A percentile compares a stretch with the other conserved stretches of the same genome.
These are phyloP conservation scores for Pseudozyma sp. DNA, from an alignment of 1,284 basidiomycete genomes.

Conservation along the genomic window DNA sequence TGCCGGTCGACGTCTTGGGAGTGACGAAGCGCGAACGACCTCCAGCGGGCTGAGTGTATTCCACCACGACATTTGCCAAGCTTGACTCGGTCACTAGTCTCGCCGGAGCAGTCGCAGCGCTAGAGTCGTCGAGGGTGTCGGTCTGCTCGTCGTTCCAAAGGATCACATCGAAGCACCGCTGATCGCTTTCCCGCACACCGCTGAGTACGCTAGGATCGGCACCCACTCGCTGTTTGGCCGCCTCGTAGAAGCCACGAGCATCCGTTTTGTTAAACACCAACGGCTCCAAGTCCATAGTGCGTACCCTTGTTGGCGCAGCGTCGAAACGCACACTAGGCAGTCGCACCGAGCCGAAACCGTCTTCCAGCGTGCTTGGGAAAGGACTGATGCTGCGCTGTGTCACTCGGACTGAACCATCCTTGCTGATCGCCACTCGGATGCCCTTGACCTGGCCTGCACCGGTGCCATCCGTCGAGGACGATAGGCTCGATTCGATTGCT, in stretches of 20 bases:
- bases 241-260: conserved; percentile 48
- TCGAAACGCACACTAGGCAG: conserved; percentile 39
- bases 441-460: conserved; percentile 25
- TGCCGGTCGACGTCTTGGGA: conserved; percentile 30
- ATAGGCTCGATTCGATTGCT: conserved; percentile 30
- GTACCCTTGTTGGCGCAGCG: conserved; percentile 31
- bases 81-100: conserved; percentile 45
- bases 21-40: conserved; percentile 37
- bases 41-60: conserved; percentile 11
- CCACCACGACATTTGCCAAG: conserved; percentile 45
- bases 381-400: conserved; percentile 32
- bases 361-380: conserved; percentile 26
- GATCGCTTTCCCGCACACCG: conserved; percentile 34
- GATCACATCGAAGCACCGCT: conserved; percentile 44
- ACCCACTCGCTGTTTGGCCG: conserved; percentile 36
- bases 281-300: conserved; percentile 45
- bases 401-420: conserved; percentile 31
- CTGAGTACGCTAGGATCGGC: conserved; percentile 42
- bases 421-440: conserved; percentile 35
- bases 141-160: conserved; percentile 49
- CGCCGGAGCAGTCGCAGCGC: neutral
- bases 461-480: neutral
- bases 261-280: conserved; percentile 56
- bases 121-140: conserved; percentile 9
- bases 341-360: conserved; percentile 1